Evolutionary conservation across 2,329 filamentous ascomycete genomes (phyloP).

Genomic region (Stemphylium vesicarium): DNA sequence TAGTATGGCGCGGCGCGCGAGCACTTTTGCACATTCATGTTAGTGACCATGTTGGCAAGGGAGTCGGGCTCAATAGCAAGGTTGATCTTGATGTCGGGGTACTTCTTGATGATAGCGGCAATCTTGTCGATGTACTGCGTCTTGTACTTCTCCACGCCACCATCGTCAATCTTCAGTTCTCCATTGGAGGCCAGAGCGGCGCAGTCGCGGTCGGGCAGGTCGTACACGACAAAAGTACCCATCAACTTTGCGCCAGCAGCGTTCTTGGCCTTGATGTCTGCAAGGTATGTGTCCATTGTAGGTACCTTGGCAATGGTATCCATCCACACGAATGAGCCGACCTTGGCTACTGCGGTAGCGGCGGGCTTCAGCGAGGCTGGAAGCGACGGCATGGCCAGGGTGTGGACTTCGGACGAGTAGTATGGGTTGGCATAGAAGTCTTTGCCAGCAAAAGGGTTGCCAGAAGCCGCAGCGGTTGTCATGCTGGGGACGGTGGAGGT

Average conservation of each 20-base stretch:
- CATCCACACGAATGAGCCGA: slow-evolving; percentile 62
- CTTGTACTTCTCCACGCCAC: slow-evolving; percentile 59
- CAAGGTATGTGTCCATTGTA: slow-evolving; percentile 55
- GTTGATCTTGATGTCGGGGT: slow-evolving; percentile 60
- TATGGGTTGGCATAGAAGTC: slow-evolving; percentile 60
- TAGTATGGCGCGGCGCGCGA: slow-evolving; percentile 61
- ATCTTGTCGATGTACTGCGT: slow-evolving; percentile 61
- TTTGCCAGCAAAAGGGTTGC: slow-evolving; percentile 60
- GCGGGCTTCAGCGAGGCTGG: slow-evolving; percentile 60
- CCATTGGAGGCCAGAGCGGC: slow-evolving; percentile 69
- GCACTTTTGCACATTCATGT: slow-evolving; percentile 62
- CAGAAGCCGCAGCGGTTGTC: slow-evolving; percentile 34
- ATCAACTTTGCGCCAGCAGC: slow-evolving; percentile 57
- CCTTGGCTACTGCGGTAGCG: slow-evolving; percentile 56
- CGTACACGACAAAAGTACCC: slow-evolving; percentile 66
- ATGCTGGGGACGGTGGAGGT: slow-evolving; percentile 18
- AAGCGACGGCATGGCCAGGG: slow-evolving; percentile 67
- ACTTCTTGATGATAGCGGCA: slow-evolving; percentile 58
- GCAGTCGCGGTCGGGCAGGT: slow-evolving; percentile 69
- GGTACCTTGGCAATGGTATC: slow-evolving; percentile 59
- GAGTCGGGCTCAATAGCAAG: slow-evolving; percentile 55
- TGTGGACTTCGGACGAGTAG: slow-evolving; percentile 61
- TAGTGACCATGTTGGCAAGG: slow-evolving; percentile 68
- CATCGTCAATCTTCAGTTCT: slow-evolving; percentile 63
- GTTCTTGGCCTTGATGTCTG: slow-evolving; percentile 57